A percentile compares a stretch with the other conserved stretches of the same genome.
Conservation (phyloP, 164 flowering plant species). For the Platanus orientalis region DNA sequence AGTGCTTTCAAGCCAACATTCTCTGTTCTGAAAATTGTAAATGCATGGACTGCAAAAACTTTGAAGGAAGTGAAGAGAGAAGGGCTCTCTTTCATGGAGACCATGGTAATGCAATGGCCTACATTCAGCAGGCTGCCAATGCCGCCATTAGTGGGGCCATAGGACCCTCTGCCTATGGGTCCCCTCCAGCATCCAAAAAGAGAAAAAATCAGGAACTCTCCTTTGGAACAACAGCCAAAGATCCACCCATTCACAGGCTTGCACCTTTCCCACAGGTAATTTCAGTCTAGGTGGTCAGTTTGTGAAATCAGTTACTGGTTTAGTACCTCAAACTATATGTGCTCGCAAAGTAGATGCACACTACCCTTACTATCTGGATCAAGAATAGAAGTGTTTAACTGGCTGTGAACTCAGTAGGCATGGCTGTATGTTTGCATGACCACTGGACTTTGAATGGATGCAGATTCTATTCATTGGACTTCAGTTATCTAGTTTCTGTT, state of each 20-base stretch:
- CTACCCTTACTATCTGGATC: background rate
- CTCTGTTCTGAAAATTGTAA: slow-evolving; percentile 89
- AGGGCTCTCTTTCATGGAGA: slow-evolving; percentile 79
- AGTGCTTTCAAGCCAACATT: slow-evolving; percentile 89
- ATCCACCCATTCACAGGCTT: slow-evolving; percentile 43
- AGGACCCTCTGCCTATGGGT: slow-evolving; percentile 77
- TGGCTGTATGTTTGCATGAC: background rate
- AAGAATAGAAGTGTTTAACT: background rate
- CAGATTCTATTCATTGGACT: background rate
- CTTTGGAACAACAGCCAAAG: slow-evolving; percentile 45
- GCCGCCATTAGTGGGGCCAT: slow-evolving; percentile 89
- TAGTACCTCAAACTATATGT: background rate
- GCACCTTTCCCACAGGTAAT: slow-evolving; percentile 60
- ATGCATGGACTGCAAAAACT: slow-evolving; percentile 91
- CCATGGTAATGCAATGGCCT: slow-evolving; percentile 53
- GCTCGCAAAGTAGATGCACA: background rate
- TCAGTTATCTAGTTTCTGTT: background rate
- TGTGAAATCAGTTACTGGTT: background rate
- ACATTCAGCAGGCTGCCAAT: slow-evolving; percentile 81
- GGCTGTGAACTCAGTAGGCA: background rate
- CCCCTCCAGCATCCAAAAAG: slow-evolving; percentile 58
- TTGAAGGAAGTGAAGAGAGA: slow-evolving; percentile 94
- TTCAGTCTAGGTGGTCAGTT: background rate
- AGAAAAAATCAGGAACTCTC: slow-evolving; percentile 58
- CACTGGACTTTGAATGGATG: background rate